Conservation (phyloP, 306 rosid genomes). For the Crotalaria pallida region DNA sequence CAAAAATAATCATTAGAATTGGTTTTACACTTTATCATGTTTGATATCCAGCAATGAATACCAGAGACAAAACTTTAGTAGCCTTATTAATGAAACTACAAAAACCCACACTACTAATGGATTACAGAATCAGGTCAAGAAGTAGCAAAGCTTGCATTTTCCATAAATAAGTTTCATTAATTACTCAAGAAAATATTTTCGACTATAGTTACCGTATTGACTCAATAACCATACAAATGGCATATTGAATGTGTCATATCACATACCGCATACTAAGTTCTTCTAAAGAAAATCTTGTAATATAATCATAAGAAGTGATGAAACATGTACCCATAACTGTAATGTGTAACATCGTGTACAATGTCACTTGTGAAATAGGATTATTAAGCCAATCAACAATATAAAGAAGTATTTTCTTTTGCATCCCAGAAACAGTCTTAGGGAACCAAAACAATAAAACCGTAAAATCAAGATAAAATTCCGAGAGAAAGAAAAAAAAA, state of each 20-base stretch:
- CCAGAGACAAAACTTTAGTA: conserved; percentile 3
- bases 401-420: background rate
- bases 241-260: too few species aligned
- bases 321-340: too few species aligned
- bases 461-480: too few species aligned
- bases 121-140: background rate
- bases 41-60: background rate
- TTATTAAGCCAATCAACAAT: background rate
- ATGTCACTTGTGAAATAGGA: background rate
- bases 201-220: too few species aligned
- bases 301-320: too few species aligned
- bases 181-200: background rate
- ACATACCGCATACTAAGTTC: too few species aligned
- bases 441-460: too few species aligned
- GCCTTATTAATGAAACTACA: background rate
- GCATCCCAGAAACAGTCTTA: background rate
- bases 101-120: background rate
- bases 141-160: conserved; percentile 5
- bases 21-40: background rate
- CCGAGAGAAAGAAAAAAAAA: too few species aligned
- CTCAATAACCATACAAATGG: too few species aligned
- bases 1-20: background rate
- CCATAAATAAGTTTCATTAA: background rate
- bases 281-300: too few species aligned
- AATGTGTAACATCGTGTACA: too few species aligned